Conservation (phyloP, 2,329 filamentous ascomycete species). For the Trichoderma cornu-damae region DNA sequence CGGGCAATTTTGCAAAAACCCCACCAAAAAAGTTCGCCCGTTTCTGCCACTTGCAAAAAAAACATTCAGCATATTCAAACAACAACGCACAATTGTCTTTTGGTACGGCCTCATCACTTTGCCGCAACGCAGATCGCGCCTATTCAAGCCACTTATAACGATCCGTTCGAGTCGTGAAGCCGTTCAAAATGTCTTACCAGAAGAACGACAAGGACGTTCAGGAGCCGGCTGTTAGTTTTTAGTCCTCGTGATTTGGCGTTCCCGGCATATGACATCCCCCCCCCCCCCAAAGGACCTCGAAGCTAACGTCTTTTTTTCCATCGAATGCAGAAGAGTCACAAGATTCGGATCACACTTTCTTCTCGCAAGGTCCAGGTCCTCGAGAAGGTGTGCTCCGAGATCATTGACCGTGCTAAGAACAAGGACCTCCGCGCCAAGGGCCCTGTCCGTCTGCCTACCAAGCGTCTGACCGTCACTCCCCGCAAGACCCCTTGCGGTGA, state of each 20-base stretch:
- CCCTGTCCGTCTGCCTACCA: slow-evolving; percentile 94
- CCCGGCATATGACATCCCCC: not conserved
- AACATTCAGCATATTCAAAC: no score
- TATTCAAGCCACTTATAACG: not conserved
- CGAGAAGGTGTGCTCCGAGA: slow-evolving; percentile 97
- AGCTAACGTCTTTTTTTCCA: not conserved
- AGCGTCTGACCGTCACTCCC: slow-evolving; percentile 94
- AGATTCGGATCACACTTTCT: slow-evolving; percentile 97
- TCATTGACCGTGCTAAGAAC: slow-evolving; percentile 96
- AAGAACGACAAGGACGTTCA: slow-evolving; percentile 92
- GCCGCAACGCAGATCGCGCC: slow-evolving; percentile 53
- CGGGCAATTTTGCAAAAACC: slow-evolving; percentile 7
- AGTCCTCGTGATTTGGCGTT: not conserved
- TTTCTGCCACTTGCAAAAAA: slow-evolving; percentile 24
- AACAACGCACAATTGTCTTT: slow-evolving; percentile 6
- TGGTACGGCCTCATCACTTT: slow-evolving; percentile 64
- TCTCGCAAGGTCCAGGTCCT: slow-evolving; percentile 90
- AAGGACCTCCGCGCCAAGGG: slow-evolving; percentile 99
- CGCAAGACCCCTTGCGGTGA: slow-evolving; percentile 99
- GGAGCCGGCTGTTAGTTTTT: slow-evolving; percentile 69
- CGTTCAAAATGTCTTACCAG: slow-evolving; percentile 79
- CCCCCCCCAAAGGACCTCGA: not conserved
- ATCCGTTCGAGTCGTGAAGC: slow-evolving; percentile 76
- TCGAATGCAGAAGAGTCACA: slow-evolving; percentile 87
- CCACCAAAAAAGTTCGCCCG: slow-evolving; percentile 22